These are phyloP conservation scores for Neofusicoccum umdonicola DNA, from an alignment of 2,329 filamentous ascomycete genomes.

Conservation along the genomic window DNA sequence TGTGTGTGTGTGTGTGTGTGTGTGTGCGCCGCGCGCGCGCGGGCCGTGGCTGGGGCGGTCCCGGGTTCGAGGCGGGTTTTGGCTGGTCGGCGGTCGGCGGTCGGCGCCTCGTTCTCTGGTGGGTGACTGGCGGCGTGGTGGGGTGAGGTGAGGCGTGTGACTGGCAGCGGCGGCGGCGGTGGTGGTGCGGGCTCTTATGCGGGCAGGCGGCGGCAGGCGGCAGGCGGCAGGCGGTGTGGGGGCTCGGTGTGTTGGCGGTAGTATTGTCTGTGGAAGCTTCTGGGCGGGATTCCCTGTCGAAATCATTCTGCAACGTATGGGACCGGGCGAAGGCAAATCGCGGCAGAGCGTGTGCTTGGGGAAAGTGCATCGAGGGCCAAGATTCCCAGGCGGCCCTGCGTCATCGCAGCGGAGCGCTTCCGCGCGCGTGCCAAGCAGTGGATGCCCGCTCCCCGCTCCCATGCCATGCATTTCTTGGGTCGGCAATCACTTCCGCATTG, in stretches of 20 bases:
- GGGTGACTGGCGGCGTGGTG: too few relatives aligned
- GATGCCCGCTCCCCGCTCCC: not conserved
- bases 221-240: not conserved
- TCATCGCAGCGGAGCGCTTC: constrained; percentile 1
- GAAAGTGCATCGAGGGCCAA: not conserved
- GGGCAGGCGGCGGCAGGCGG: too few relatives aligned
- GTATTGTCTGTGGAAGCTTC: not conserved
- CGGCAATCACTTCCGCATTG: not conserved
- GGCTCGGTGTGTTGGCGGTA: not conserved
- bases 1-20: not conserved
- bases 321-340: not conserved
- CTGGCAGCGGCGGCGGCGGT: not conserved
- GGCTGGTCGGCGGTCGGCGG: not conserved
- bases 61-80: too few relatives aligned
- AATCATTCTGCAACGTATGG: not conserved
- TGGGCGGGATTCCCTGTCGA: not conserved
- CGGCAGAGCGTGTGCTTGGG: not conserved
- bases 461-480: not conserved
- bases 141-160: not conserved
- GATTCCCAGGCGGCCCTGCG: not conserved
- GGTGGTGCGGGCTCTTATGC: not conserved
- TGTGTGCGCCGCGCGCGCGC: not conserved
- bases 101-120: too few relatives aligned
- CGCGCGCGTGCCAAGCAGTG: not conserved
- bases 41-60: too few relatives aligned